Conservation (phyloP, 2,329 filamentous ascomycete species). For the Aureobasidium sp. region DNA sequence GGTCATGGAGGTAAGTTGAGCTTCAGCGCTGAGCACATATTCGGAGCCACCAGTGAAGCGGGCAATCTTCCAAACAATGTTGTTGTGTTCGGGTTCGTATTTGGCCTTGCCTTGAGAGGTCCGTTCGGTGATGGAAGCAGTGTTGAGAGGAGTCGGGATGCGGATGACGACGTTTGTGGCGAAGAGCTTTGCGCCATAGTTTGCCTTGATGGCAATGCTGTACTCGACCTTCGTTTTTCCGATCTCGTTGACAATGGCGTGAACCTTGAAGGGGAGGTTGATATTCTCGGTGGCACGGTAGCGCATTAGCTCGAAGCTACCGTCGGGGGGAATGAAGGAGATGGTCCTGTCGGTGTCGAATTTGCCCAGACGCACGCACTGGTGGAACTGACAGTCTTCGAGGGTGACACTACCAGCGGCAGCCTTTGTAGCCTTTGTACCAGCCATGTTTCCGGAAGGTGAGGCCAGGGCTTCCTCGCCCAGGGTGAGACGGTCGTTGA, state of each 20-base stretch:
- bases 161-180: constrained; percentile 93
- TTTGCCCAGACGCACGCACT: constrained; percentile 94
- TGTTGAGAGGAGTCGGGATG: constrained; percentile 94
- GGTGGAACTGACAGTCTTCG: constrained; percentile 98
- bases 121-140: constrained; percentile 84
- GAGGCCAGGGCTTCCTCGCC: constrained; percentile 56
- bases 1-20: constrained; percentile 90
- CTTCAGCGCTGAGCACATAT: constrained; percentile 90
- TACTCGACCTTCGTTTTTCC: constrained; percentile 98
- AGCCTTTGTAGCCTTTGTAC: constrained; percentile 85
- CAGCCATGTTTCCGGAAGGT: constrained; percentile 68
- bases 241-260: constrained; percentile 96
- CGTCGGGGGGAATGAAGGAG: constrained; percentile 91
- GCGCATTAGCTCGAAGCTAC: constrained; percentile 97
- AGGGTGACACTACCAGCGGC: constrained; percentile 92
- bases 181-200: constrained; percentile 93
- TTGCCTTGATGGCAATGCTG: constrained; percentile 93
- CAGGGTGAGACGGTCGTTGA: constrained; percentile 91
- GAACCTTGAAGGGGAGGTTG: constrained; percentile 96
- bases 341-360: constrained; percentile 97
- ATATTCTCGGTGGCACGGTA: constrained; percentile 98
- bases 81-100: constrained; percentile 96
- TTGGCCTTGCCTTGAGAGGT: constrained; percentile 96
- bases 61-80: constrained; percentile 98
- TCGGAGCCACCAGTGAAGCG: constrained; percentile 98